Percentiles rank a stretch among this genome's conserved stretches.
Conservation (phyloP, 352 stramenopile species). For the Pythium chondricola region DNA sequence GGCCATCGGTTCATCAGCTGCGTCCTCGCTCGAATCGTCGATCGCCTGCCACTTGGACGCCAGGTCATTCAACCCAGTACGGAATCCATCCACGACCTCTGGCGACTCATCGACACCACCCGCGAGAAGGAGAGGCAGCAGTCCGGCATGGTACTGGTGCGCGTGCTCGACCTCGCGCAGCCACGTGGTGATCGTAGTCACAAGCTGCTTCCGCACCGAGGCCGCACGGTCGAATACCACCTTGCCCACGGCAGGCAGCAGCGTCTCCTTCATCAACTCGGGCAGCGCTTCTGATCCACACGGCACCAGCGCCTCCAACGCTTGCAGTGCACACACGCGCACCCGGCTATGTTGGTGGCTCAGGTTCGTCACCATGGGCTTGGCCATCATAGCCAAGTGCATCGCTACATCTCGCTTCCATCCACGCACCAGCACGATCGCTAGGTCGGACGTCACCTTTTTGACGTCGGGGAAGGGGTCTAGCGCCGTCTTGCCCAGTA, state of each 20-base stretch:
- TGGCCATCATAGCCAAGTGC: constrained; percentile 63
- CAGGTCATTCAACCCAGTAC: constrained; percentile 37
- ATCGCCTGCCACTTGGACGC: constrained; percentile 34
- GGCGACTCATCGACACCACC: constrained; percentile 64
- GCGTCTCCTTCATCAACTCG: constrained; percentile 72
- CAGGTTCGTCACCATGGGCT: constrained; percentile 61
- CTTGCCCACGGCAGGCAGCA: constrained; percentile 60
- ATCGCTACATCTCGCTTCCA: constrained; percentile 58
- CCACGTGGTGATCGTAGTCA: constrained; percentile 52
- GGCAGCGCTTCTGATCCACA: constrained; percentile 58
- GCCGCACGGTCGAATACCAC: constrained; percentile 64
- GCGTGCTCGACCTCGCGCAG: constrained; percentile 44
- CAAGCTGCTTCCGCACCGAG: constrained; percentile 67
- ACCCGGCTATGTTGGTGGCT: constrained; percentile 80
- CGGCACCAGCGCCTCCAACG: constrained; percentile 59
- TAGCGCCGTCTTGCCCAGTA: constrained; percentile 58
- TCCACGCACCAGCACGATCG: constrained; percentile 40
- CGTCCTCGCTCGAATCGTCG: constrained; percentile 18
- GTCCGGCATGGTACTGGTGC: constrained; percentile 47
- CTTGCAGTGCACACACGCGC: constrained; percentile 66
- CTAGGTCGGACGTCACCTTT: constrained; percentile 59
- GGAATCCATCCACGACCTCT: constrained; percentile 38
- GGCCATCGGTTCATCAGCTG: constrained; percentile 33
- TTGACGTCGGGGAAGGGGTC: constrained; percentile 82
- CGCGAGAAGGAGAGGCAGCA: constrained; percentile 67